A percentile compares a stretch with the other conserved stretches of the same genome.
Conservation (phyloP, 139 green algal species). For the Trebouxia sp. region DNA sequence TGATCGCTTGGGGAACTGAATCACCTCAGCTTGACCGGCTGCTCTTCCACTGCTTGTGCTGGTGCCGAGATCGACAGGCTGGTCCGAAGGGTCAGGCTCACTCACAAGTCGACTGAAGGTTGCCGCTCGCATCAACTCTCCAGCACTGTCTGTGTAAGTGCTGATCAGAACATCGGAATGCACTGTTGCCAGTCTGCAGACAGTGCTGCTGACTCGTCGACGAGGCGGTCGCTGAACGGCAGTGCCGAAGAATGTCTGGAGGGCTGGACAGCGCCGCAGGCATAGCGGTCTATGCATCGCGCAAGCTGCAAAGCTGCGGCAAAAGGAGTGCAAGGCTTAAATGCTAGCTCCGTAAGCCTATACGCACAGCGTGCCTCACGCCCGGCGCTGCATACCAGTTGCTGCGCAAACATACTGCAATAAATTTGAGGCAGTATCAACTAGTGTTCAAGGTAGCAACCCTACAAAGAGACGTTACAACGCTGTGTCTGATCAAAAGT, state of each 20-base stretch:
- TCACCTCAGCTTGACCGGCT: conserved; percentile 14
- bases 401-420: too few species aligned
- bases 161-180: conserved; percentile 9
- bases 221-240: not conserved
- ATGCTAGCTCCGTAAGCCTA: too few species aligned
- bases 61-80: not conserved
- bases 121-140: not conserved
- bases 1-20: conserved; percentile 10
- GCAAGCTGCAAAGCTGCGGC: too few species aligned
- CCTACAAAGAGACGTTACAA: too few species aligned
- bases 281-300: too few species aligned
- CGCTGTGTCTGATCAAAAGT: too few species aligned
- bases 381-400: too few species aligned
- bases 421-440: too few species aligned
- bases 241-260: not conserved
- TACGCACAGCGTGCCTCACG: too few species aligned
- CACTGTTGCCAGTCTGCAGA: conserved; percentile 4
- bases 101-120: not conserved
- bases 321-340: too few species aligned
- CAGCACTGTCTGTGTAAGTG: not conserved
- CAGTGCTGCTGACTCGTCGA: not conserved
- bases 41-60: conserved; percentile 15
- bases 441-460: too few species aligned
- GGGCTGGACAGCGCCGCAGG: too few species aligned
- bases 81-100: not conserved